Evolutionary conservation across 345 rosid genomes (phyloP).

Genomic region (Syzygium oleosum): DNA sequence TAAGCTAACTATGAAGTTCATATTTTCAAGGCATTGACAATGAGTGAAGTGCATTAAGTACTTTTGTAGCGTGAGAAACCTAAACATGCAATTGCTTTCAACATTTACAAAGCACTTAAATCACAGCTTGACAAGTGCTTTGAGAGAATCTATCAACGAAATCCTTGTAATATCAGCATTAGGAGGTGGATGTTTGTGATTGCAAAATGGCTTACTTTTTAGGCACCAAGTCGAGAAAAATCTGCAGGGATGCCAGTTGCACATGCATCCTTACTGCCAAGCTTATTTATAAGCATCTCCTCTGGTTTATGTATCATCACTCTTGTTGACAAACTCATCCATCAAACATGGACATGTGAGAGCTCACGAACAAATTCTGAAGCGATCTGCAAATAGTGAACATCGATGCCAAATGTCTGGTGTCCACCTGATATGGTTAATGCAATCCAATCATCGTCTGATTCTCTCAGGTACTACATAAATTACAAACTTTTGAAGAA

Average conservation of each 20-base stretch:
- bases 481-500: conserved; percentile 94
- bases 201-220: not conserved
- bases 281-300: not conserved
- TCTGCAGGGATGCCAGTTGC: not conserved
- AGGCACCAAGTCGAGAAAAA: not conserved
- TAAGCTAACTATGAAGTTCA: not conserved
- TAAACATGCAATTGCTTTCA: not conserved
- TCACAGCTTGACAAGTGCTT: not conserved
- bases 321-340: not conserved
- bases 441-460: not conserved
- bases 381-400: not conserved
- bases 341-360: not conserved
- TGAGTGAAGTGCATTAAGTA: not conserved
- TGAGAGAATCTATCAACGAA: not conserved
- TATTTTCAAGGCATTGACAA: not conserved
- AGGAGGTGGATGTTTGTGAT: not conserved
- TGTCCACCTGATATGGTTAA: not conserved
- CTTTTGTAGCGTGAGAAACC: not conserved
- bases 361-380: not conserved
- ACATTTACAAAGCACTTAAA: not conserved
- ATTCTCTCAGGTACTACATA: conserved; percentile 50
- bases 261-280: not conserved
- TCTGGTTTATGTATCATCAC: not conserved
- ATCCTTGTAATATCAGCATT: not conserved
- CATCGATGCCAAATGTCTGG: not conserved